These are phyloP conservation scores for Aspergillus oerlinghausenensis DNA, from an alignment of 2,329 filamentous ascomycete species.

Conservation along the genomic window DNA sequence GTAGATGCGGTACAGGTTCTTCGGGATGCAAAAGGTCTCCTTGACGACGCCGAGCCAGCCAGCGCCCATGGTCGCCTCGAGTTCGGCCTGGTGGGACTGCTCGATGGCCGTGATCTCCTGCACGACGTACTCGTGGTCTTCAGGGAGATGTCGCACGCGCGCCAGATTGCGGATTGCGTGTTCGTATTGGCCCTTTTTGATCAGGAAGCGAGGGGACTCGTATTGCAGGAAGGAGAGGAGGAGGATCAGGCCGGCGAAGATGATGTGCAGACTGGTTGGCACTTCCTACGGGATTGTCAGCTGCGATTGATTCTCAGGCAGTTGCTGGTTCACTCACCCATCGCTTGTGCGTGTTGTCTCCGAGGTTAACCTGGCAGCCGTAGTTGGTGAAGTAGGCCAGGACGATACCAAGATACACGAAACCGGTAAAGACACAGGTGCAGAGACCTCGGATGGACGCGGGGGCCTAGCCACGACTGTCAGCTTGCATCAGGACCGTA, in stretches of 20 bases:
- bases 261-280: conserved; percentile 71
- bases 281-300: conserved; percentile 37
- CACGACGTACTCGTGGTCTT: conserved; percentile 58
- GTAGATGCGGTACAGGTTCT: conserved; percentile 69
- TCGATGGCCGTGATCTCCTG: conserved; percentile 62
- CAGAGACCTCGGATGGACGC: conserved; percentile 67
- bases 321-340: conserved; percentile 46
- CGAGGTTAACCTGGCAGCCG: conserved; percentile 52
- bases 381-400: conserved; percentile 74
- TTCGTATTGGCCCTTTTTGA: conserved; percentile 60
- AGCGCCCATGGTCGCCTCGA: conserved; percentile 64
- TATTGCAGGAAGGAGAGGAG: conserved; percentile 63
- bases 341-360: conserved; percentile 36
- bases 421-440: conserved; percentile 64
- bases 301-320: conserved; percentile 14
- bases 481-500: background rate
- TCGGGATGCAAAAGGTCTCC: conserved; percentile 63
- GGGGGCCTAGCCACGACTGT: conserved; percentile 42
- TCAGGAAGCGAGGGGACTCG: conserved; percentile 67
- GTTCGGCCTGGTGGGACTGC: conserved; percentile 62
- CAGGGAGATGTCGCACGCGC: conserved; percentile 54
- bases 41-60: conserved; percentile 62
- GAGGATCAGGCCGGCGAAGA: conserved; percentile 70
- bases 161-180: conserved; percentile 43
- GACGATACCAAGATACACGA: conserved; percentile 74